Base-by-base conservation (phyloP, 805 yeast genomes). In the Candida maesae region DNA sequence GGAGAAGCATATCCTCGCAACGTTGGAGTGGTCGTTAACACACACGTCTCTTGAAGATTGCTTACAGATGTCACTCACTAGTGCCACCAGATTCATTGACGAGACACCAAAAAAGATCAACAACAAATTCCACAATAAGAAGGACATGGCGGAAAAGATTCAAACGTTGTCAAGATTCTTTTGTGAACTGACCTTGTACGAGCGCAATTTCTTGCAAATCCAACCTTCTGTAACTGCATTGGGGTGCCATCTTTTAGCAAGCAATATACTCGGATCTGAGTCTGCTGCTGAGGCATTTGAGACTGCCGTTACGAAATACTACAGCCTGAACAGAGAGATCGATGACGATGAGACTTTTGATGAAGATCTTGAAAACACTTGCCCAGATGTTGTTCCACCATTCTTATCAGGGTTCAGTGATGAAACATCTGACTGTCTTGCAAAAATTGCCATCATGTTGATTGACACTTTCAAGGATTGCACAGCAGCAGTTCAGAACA, bases 1-100 rank as follows among this genome's bases (percentile, higher is more conserved):
- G 93, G 95, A 86, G 62, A 67, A 76, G 50, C 95, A 85, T 56
- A 76, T 86, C 13, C 67, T 86, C 44, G 63, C 73, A 20, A 83
- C 93, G 0, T 67, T 87, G 45, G 78, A 81, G 41, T 85, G 95
- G 95, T 63, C 71, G 16, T 47, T 56, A 13, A 31, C 49, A 2
- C 55, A 52, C 36, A 43, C 59, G 3, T 56, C 61, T 5, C 41
- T 56, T 20, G 61, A 56, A 37, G 61, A 56, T 33, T 52, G 59
- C 44, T 41, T 56, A 7, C 60, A 55, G 33, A 36, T 55, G 3
- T 52, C 51, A 6, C 35, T 54, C 13, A 39, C 37, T 6, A 41
- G 33, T 12, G 41, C 55, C 2, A 9, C 19, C 6, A 33, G 28
- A 4, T 49, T 38, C 17, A 13, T 51, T 1, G 38, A 47, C 11